Base-by-base conservation (phyloP, 306 rosid species). In the Cucurbita ficifolia region DNA sequence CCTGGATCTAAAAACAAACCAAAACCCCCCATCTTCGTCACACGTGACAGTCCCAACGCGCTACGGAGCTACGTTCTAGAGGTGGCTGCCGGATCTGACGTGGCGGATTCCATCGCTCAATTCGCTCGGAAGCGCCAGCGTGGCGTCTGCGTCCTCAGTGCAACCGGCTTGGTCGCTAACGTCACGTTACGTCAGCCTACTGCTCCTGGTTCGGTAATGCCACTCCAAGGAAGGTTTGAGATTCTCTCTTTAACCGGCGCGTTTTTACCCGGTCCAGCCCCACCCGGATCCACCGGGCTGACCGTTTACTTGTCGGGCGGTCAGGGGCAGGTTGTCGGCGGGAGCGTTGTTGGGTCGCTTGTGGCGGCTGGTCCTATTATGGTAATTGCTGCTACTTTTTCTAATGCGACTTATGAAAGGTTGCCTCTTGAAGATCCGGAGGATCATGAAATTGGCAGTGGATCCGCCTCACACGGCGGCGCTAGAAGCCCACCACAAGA, bases 1-100 rank as follows among this genome's bases (percentile, higher is more conserved):
- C 89, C 99, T 0, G 99, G 99, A 49, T 91, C 99, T 50, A 95
- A 91, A 62, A 95, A 95, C 85, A 91, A 92, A 52, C 97, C 96
- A 0, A 95, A 89, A 78, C 99, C 97, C 2, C 99, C 99, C 3
- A 89, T 95, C 79, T 89, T 95, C 9, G 91, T 95, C 4, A 89
- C 96, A 5, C 74, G 96, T 5, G 97, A 95, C 64, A 89, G 90
- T 74, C 99, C 99, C 65, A 89, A 95, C 80, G 92, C 96, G 12
- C 91, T 95, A 6, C 78, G 87, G 22, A 95, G 99, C 82, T 96
- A 91, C 33, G 96, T 95, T 6, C 86, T 95, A 88, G 99, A 95
- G 83, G 88, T 95, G 6, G 86, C 97, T 0, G 85, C 90, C 0
- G 96, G 97, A 3, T 89, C 99, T 16, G 97, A 95, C 49, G 88